Evolutionary conservation across 2,329 filamentous ascomycete genomes (phyloP).

Genomic region (Diaporthe australafricana): DNA sequence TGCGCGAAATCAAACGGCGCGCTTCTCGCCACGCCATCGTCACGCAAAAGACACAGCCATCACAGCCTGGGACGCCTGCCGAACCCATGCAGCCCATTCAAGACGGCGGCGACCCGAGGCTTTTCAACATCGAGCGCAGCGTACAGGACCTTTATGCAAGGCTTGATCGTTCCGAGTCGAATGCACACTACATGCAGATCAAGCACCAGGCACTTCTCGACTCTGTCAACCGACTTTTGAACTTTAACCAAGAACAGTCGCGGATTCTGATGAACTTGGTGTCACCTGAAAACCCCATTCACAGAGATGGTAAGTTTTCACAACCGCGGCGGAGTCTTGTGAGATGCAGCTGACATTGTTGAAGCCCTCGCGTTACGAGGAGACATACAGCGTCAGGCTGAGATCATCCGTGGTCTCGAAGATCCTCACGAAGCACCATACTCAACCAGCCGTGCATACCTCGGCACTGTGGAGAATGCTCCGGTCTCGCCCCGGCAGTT

Average conservation of each 20-base stretch:
- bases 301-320: slow-evolving; percentile 80
- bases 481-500: slow-evolving; percentile 90
- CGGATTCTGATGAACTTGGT: slow-evolving; percentile 79
- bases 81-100: slow-evolving; percentile 79
- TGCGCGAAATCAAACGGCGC: slow-evolving; percentile 94
- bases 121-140: slow-evolving; percentile 82
- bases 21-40: slow-evolving; percentile 94
- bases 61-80: slow-evolving; percentile 86
- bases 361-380: slow-evolving; percentile 68
- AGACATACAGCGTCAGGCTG: slow-evolving; percentile 71
- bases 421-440: slow-evolving; percentile 76
- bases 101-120: slow-evolving; percentile 81
- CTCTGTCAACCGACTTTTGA: slow-evolving; percentile 74
- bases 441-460: slow-evolving; percentile 74
- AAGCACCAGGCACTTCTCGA: slow-evolving; percentile 88
- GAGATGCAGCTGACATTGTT: slow-evolving; percentile 44
- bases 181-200: slow-evolving; percentile 79
- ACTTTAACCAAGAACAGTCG: slow-evolving; percentile 89
- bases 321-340: slow-evolving; percentile 32
- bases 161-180: slow-evolving; percentile 86
- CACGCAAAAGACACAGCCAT: slow-evolving; percentile 81
- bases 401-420: slow-evolving; percentile 67
- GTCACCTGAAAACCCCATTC: slow-evolving; percentile 78
- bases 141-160: slow-evolving; percentile 83
- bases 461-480: slow-evolving; percentile 76